Conservation (phyloP, 108 stramenopile species). For the Thalassiosira profunda region DNA sequence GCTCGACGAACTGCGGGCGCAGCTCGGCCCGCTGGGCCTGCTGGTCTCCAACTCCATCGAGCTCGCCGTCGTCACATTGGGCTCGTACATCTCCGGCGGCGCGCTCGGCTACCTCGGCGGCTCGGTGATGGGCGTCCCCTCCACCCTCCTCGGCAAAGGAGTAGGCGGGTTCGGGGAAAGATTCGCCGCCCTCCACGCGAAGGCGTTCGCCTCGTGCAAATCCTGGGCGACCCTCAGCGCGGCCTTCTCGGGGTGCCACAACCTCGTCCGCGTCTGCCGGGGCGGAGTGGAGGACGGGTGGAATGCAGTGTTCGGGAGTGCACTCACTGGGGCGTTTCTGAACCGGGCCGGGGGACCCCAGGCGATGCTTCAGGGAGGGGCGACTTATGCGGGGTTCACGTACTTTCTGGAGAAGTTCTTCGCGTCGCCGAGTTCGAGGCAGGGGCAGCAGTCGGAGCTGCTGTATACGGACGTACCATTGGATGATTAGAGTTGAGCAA, state of each 20-base stretch:
- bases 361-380: constrained; percentile 77
- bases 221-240: constrained; percentile 69
- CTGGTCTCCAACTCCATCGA: constrained; percentile 65
- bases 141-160: constrained; percentile 30
- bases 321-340: constrained; percentile 77
- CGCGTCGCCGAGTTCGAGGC: constrained; percentile 13
- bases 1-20: constrained; percentile 44
- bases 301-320: constrained; percentile 70
- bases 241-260: constrained; percentile 70
- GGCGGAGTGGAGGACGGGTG: constrained; percentile 65
- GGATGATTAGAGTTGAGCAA: constrained; percentile 16
- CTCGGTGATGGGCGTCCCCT: constrained; percentile 55
- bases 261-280: constrained; percentile 49
- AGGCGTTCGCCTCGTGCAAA: constrained; percentile 51
- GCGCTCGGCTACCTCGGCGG: constrained; percentile 65
- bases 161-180: constrained; percentile 9
- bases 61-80: constrained; percentile 50
- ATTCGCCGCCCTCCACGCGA: constrained; percentile 54
- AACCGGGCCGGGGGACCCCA: constrained; percentile 73
- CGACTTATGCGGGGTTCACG: constrained; percentile 75
- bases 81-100: constrained; percentile 68
- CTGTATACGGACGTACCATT: constrained; percentile 36
- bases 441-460: constrained; percentile 19
- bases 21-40: constrained; percentile 62
- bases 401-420: constrained; percentile 59